These are phyloP conservation scores for Harringtonia lauricola DNA, from an alignment of 2,329 filamentous ascomycete species.

Conservation along the genomic window DNA sequence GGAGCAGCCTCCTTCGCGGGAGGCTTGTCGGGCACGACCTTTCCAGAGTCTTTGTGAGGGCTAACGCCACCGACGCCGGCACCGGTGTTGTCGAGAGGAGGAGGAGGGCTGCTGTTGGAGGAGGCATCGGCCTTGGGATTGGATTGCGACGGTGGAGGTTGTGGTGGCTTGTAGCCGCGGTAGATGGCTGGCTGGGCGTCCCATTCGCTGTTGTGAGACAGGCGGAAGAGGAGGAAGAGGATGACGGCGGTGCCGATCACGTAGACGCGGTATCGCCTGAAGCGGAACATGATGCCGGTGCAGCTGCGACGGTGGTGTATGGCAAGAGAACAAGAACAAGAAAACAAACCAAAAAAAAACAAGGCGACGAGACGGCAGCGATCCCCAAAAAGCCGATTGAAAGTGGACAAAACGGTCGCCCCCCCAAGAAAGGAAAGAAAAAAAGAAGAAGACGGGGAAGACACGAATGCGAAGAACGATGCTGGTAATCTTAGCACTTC, in stretches of 20 bases:
- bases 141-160: background rate
- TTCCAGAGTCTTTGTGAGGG: no score
- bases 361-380: no score
- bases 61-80: no score
- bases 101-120: background rate
- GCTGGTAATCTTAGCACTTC: no score
- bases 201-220: constrained; percentile 28
- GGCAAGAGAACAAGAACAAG: background rate
- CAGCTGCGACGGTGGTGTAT: no score
- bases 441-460: background rate
- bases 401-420: no score
- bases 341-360: background rate
- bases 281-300: constrained; percentile 36
- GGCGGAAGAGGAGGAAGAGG: constrained; percentile 41
- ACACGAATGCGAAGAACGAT: no score
- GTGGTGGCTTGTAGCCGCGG: constrained; percentile 6
- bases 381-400: no score
- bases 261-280: constrained; percentile 51
- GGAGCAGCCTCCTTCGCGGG: no score
- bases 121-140: no score
- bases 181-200: constrained; percentile 14
- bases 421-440: background rate
- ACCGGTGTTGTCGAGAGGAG: background rate
- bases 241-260: constrained; percentile 42
- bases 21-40: no score